These are phyloP conservation scores for Trichosporon ovoides DNA, from an alignment of 1,284 basidiomycete genomes.

Conservation along the genomic window DNA sequence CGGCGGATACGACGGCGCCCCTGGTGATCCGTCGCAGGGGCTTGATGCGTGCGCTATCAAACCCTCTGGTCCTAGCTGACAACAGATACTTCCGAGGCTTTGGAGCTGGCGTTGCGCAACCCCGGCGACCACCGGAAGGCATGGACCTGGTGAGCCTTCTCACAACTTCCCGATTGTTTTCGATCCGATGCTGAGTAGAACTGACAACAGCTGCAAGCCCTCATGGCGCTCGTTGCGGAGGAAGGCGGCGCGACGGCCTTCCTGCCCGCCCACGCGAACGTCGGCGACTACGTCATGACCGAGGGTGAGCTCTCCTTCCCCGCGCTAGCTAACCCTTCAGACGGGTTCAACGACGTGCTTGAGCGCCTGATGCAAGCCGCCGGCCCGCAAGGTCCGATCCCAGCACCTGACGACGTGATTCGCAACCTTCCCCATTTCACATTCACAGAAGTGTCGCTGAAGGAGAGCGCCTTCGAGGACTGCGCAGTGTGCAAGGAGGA, in stretches of 20 bases:
- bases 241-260: conserved; percentile 22
- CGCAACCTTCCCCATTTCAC: conserved; percentile 40
- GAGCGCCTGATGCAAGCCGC: conserved; percentile 46
- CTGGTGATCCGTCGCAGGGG: conserved; percentile 9
- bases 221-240: conserved; percentile 30
- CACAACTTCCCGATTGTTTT: too few species aligned
- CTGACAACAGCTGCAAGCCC: conserved; percentile 27
- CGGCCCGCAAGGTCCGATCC: conserved; percentile 44
- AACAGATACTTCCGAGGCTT: conserved; percentile 34
- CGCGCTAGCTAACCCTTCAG: conserved; percentile 19
- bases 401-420: conserved; percentile 43
- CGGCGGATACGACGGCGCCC: conserved; percentile 11
- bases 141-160: conserved; percentile 24
- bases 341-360: conserved; percentile 42
- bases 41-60: conserved; percentile 10
- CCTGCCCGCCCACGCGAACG: conserved; percentile 10
- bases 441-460: conserved; percentile 34
- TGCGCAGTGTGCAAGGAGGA: conserved; percentile 48
- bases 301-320: conserved; percentile 28
- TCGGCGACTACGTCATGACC: conserved; percentile 46
- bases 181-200: too few species aligned
- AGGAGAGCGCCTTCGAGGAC: conserved; percentile 39
- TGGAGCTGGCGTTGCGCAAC: conserved; percentile 20
- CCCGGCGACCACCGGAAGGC: conserved; percentile 11
- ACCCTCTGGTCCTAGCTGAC: not conserved